Conservation (phyloP, 139 green algal species). For the Pseudopediastrum boryanum region DNA sequence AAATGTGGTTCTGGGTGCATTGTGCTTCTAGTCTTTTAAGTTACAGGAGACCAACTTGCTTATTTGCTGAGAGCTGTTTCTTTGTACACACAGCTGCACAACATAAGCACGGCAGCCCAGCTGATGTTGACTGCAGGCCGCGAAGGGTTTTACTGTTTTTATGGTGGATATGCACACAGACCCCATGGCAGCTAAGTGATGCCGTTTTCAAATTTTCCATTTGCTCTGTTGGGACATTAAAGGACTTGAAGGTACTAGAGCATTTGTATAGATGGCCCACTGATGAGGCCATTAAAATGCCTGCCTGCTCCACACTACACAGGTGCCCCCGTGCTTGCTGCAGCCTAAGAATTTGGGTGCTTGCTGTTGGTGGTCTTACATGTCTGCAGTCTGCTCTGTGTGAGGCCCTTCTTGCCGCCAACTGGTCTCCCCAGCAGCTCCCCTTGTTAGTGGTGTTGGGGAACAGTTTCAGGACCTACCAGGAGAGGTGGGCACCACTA, state of each 20-base stretch:
- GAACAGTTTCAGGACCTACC: conserved; percentile 49
- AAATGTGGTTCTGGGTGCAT: too few relatives aligned
- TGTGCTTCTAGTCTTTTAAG: neutral
- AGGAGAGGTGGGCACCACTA: conserved; percentile 26
- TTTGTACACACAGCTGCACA: neutral
- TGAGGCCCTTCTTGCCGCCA: conserved; percentile 46
- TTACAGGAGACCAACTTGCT: neutral
- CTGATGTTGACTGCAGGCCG: too few relatives aligned
- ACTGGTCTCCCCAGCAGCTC: conserved; percentile 27
- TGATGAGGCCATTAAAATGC: neutral
- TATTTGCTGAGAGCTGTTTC: too few relatives aligned
- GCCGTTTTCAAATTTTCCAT: neutral
- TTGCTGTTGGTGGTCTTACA: neutral
- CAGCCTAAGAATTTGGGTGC: too few relatives aligned
- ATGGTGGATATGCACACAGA: neutral
- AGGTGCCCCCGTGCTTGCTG: neutral
- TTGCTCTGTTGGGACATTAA: neutral
- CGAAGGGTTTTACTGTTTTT: too few relatives aligned
- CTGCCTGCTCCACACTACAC: neutral
- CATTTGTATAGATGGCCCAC: neutral
- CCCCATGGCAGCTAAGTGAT: neutral
- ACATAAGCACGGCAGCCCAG: too few relatives aligned
- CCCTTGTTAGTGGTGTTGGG: conserved; percentile 33
- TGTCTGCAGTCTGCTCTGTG: conserved; percentile 31
- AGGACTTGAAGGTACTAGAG: neutral